These are phyloP conservation scores for Massariosphaeria phaeospora DNA, from an alignment of 495 filamentous ascomycete species.

Conservation along the genomic window DNA sequence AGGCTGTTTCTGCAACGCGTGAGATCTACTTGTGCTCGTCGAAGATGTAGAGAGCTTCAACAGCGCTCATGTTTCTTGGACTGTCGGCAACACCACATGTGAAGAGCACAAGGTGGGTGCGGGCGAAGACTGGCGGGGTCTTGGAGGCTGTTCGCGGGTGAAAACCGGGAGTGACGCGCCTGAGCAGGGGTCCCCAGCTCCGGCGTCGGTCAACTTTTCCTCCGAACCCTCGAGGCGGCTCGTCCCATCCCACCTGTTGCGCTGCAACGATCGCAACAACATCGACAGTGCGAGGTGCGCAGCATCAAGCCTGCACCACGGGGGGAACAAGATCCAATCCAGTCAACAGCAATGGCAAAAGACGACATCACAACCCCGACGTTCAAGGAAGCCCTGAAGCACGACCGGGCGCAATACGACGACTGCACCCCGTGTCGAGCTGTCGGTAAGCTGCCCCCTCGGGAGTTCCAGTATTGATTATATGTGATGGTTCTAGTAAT, in stretches of 20 bases:
- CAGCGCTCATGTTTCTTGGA: conserved; percentile 49
- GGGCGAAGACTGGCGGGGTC: neutral
- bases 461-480: no score
- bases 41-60: conserved; percentile 95
- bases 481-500: no score
- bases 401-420: conserved; percentile 28
- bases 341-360: neutral
- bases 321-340: neutral
- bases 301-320: neutral
- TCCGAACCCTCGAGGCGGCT: no score
- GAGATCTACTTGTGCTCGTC: conserved; percentile 74
- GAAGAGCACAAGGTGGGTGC: neutral
- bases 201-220: no score
- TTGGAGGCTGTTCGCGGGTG: conserved; percentile 18
- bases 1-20: conserved; percentile 17
- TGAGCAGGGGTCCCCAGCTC: neutral
- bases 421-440: conserved; percentile 42
- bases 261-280: neutral
- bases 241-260: no score
- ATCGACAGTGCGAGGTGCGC: neutral
- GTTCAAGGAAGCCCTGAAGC: conserved; percentile 22
- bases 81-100: conserved; percentile 10
- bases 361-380: conserved; percentile 1
- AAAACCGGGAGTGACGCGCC: conserved; percentile 8
- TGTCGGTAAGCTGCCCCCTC: conserved; percentile 41